Conservation (phyloP, 192 early-diverging fungal genomes). For the Coemansia guatemalensis region DNA sequence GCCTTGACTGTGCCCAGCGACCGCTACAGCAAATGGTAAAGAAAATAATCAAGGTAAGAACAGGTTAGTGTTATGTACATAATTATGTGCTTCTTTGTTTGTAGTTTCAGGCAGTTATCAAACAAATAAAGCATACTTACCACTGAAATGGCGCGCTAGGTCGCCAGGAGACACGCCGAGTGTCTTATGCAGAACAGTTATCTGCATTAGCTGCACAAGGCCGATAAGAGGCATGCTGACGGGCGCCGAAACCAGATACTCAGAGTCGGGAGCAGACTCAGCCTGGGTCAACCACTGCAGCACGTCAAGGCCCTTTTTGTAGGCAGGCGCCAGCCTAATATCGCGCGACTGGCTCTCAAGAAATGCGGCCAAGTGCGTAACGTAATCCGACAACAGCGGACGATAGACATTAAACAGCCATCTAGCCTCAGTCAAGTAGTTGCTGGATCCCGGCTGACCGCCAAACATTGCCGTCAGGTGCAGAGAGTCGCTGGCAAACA, state of each 20-base stretch:
- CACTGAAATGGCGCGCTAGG: conserved; percentile 14
- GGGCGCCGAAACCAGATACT: conserved; percentile 69
- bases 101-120: background rate
- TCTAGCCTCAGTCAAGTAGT: conserved; percentile 83
- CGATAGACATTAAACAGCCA: too few relatives aligned
- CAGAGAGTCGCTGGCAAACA: conserved; percentile 53
- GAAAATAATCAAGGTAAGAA: background rate
- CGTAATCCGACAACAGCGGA: conserved; percentile 68
- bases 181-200: conserved; percentile 67
- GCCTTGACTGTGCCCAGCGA: too few relatives aligned
- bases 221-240: conserved; percentile 82
- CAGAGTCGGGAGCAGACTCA: conserved; percentile 64
- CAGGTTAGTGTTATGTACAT: background rate
- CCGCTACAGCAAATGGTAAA: conserved; percentile 8
- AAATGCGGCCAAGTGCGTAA: conserved; percentile 67
- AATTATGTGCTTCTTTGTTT: background rate
- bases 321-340: conserved; percentile 53
- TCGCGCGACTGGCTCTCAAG: conserved; percentile 58
- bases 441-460: conserved; percentile 81
- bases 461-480: conserved; percentile 83
- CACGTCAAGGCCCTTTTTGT: conserved; percentile 69
- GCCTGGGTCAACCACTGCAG: conserved; percentile 71
- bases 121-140: conserved; percentile 4
- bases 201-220: conserved; percentile 81
- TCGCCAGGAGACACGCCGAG: conserved; percentile 57